phyloP scores from a whole-genome alignment of 164 flowering plant genomes.

The grape (Vitis vinifera) region ASM3070453v1 NC_081821.1:4035501-4036000 shows the following conservation, averaged over 20 bases:
- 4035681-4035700: neutral
- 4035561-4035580: no score
- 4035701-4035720: neutral
- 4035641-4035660: neutral
- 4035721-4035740: no score
- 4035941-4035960: no score
- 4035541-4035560: neutral
- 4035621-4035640: slow-evolving; percentile 17
- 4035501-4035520: neutral
- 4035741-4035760: neutral
- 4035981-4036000: no score
- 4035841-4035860: no score
- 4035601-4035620: neutral
- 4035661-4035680: slow-evolving; percentile 5
- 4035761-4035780: neutral
- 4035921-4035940: no score
- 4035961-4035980: no score
- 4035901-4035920: no score
- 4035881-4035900: no score
- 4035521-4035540: neutral
- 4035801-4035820: slow-evolving; percentile 4
- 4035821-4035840: no score
- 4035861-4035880: no score
- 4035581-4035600: neutral
- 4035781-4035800: slow-evolving; percentile 17